Conservation (phyloP, 2,329 filamentous ascomycete species). For the Hypoxylon sp. region DNA sequence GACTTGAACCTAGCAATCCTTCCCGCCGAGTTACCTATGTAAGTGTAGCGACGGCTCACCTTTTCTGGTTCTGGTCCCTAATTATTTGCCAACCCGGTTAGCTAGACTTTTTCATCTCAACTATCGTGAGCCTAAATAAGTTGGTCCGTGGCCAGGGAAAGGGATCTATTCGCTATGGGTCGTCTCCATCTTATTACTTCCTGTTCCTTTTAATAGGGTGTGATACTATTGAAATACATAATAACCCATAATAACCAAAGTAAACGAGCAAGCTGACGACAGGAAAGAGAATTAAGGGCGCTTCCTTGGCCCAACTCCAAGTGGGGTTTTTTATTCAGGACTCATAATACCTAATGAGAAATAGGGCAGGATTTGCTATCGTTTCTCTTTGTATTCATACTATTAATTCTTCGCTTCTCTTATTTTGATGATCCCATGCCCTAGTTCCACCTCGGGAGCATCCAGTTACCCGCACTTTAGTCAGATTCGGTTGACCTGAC, state of each 20-base stretch:
- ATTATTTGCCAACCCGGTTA: conserved; percentile 37
- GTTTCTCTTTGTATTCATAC: conserved; percentile 43
- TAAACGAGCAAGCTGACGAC: conserved; percentile 40
- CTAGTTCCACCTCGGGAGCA: conserved; percentile 52
- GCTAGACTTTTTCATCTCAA: conserved; percentile 39
- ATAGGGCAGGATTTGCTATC: conserved; percentile 49
- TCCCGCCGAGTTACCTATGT: conserved; percentile 43
- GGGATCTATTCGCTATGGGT: conserved; percentile 43
- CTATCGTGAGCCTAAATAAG: conserved; percentile 43
- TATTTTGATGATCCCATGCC: conserved; percentile 49
- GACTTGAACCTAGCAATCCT: conserved; percentile 38
- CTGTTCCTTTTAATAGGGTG: conserved; percentile 30
- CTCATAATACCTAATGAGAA: conserved; percentile 50
- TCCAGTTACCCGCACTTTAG: conserved; percentile 51
- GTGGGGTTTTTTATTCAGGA: conserved; percentile 47
- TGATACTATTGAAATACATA: conserved; percentile 43
- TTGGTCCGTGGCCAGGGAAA: conserved; percentile 31
- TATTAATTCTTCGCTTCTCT: conserved; percentile 37
- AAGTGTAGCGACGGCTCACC: conserved; percentile 43
- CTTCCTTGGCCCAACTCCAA: conserved; percentile 41
- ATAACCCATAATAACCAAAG: conserved; percentile 15
- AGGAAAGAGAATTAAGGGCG: conserved; percentile 18
- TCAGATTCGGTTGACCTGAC: conserved; percentile 47
- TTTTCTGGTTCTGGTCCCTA: conserved; percentile 34
- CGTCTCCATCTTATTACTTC: conserved; percentile 29